Evolutionary conservation across 164 flowering plant species (phyloP).

Genomic region (Vitis labrusca): DNA sequence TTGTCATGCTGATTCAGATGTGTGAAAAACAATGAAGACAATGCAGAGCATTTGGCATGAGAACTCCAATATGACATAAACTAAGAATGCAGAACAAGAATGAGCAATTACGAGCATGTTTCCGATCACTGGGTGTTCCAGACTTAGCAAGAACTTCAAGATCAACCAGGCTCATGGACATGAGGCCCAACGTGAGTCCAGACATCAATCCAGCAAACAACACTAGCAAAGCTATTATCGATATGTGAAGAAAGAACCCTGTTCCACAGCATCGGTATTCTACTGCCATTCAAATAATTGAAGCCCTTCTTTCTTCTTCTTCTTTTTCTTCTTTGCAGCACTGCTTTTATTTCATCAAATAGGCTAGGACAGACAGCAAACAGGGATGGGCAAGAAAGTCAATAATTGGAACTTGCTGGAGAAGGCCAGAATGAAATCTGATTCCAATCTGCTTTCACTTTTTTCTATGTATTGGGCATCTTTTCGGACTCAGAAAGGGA

Average conservation of each 20-base stretch:
- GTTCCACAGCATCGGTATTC: conserved; percentile 63
- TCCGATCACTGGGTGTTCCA: conserved; percentile 74
- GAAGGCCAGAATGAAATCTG: conserved; percentile 9
- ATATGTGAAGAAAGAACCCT: conserved; percentile 49
- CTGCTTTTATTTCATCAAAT: too few relatives aligned
- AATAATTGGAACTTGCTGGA: background rate
- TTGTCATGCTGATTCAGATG: too few relatives aligned
- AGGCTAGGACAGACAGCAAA: too few relatives aligned
- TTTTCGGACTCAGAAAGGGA: too few relatives aligned
- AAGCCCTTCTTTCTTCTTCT: background rate
- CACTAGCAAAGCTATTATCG: conserved; percentile 48
- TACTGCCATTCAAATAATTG: conserved; percentile 37
- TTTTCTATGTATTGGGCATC: background rate
- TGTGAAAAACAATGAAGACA: too few relatives aligned
- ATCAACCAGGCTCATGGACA: conserved; percentile 93
- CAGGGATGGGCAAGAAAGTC: too few relatives aligned
- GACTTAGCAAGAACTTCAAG: conserved; percentile 91
- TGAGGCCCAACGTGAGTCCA: conserved; percentile 89
- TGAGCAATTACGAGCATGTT: conserved; percentile 57
- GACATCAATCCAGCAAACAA: conserved; percentile 90
- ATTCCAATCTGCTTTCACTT: background rate
- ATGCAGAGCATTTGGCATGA: too few relatives aligned
- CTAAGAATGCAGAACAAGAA: too few relatives aligned
- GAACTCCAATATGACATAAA: too few relatives aligned
- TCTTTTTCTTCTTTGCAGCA: background rate